Evolutionary conservation across 139 green algal genomes (phyloP), one percentile per base, ranked within the genome.

Genomic region (Microglena sp.): DNA sequence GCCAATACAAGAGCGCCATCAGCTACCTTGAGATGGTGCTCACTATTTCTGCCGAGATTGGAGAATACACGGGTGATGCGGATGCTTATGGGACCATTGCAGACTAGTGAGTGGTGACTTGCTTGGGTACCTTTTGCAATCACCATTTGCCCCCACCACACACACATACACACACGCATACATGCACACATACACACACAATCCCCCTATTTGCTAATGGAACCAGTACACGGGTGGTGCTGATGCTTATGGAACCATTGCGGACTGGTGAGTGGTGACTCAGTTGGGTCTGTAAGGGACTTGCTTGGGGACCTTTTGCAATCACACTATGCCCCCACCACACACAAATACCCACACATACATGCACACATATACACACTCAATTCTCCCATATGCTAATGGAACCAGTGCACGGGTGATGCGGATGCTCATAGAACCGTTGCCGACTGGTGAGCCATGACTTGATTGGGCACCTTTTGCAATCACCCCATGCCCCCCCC

Each of bases 11-110:
- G 4, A 68, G 77, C 21, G 89, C 89, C 8, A 93, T 97, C 60
- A 82, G 85, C 68, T 82, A 96, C 72, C 68, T 97, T 60, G 74
- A 92, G 71, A 73, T 77, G 1, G 90, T 97, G 67, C 77, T 97
- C 71, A 72, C 90, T 55, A 90, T 96, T 46, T 88, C 76, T 0
- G 35, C 70, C 0, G 77, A 89, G 45, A 91, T 94, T 44, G 45
- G 76, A 8, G 90, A 96, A 66, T 84, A 75, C 71, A 86, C 78
- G 21, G 79, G 88, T 18, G 87, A 96, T 65, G 84, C 86, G 11
- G 89, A 96, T 59, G 89, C 88, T 1, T 95, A 90, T 55, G 91
- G 91, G 36, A 89, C 81, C 55, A 97, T 97, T 66, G 91, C 91
- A 11, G 91, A 97, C 77, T 89, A n/a, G n/a, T n/a, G n/a, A n/a